A percentile compares a stretch with the other conserved stretches of the same genome.
These are phyloP conservation scores for Leucosporidium yakuticum DNA, from an alignment of 768 basidiomycete species.

Conservation along the genomic window DNA sequence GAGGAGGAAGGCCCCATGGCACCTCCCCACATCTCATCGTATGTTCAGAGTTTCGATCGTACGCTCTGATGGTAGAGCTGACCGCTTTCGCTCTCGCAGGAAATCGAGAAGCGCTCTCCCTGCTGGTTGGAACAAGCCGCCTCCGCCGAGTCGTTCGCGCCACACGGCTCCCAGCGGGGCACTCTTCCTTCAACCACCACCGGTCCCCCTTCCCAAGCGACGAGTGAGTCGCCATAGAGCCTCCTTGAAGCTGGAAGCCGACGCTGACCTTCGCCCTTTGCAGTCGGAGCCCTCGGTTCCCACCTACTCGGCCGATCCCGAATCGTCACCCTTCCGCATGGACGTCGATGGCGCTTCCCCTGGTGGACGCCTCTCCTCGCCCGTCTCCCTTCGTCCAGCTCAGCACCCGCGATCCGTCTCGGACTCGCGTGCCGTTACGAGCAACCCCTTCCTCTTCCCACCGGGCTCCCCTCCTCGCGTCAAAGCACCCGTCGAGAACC, in stretches of 20 bases:
- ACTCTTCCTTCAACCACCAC: slow-evolving; percentile 12
- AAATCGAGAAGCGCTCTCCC: slow-evolving; percentile 18
- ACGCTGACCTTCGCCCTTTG: background rate
- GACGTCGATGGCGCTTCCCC: slow-evolving; percentile 33
- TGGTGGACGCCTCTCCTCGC: slow-evolving; percentile 5
- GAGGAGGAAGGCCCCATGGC: too few relatives aligned
- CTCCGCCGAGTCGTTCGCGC: background rate
- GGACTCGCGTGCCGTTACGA: slow-evolving; percentile 5
- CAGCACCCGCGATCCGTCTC: slow-evolving; percentile 23
- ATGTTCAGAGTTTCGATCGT: too few relatives aligned
- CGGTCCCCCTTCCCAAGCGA: slow-evolving; percentile 12
- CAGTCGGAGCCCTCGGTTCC: slow-evolving; percentile 29
- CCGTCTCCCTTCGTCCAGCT: slow-evolving; percentile 7
- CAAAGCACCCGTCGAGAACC: slow-evolving; percentile 5
- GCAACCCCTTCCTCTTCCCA: background rate
- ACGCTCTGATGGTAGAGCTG: too few relatives aligned
- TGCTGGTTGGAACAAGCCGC: slow-evolving; percentile 4
- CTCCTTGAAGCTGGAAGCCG: background rate
- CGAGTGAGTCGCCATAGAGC: background rate
- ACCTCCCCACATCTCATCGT: too few relatives aligned
- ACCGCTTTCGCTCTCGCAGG: too few relatives aligned
- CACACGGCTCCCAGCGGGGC: background rate
- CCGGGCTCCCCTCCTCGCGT: slow-evolving; percentile 1
- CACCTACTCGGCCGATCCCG: background rate
- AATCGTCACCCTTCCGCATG: slow-evolving; percentile 32